Conservation (phyloP, 192 early-diverging fungal species). For the Spinellus fusiger region DNA sequence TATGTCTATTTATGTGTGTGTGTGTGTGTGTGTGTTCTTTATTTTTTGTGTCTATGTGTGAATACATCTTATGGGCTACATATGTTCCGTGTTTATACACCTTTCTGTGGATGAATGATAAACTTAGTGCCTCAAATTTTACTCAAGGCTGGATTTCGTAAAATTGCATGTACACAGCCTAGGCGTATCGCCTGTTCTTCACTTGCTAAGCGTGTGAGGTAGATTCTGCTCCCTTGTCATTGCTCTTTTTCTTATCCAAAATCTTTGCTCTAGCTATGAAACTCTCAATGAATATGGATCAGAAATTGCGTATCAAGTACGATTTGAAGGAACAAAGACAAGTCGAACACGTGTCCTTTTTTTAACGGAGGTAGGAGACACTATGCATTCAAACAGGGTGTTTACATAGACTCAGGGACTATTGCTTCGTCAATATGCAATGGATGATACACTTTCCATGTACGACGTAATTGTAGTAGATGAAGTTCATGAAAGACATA, state of each 20-base stretch:
- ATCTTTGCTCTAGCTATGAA: constrained; percentile 38
- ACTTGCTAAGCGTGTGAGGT: constrained; percentile 46
- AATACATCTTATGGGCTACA: too few species aligned
- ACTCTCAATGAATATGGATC: constrained; percentile 58
- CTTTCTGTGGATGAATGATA: too few species aligned
- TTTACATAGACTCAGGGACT: constrained; percentile 55
- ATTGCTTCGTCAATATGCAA: constrained; percentile 62
- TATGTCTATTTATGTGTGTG: too few species aligned
- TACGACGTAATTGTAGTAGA: constrained; percentile 81
- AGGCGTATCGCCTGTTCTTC: constrained; percentile 70
- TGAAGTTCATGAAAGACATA: constrained; percentile 78
- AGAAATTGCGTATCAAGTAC: constrained; percentile 60
- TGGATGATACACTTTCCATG: constrained; percentile 47
- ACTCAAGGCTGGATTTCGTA: constrained; percentile 61
- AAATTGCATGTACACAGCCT: constrained; percentile 88
- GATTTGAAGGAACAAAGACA: constrained; percentile 56
- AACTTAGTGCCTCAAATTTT: constrained; percentile 85
- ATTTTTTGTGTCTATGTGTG: too few species aligned
- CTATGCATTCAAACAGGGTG: not conserved
- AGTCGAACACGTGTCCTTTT: constrained; percentile 60
- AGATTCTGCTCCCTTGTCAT: constrained; percentile 9
- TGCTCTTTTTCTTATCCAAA: not conserved
- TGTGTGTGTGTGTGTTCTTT: too few species aligned
- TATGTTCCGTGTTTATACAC: too few species aligned
- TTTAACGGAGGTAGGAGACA: constrained; percentile 53